Conservation (phyloP, 495 filamentous ascomycete species). For the Penicillium arizonense region DNA sequence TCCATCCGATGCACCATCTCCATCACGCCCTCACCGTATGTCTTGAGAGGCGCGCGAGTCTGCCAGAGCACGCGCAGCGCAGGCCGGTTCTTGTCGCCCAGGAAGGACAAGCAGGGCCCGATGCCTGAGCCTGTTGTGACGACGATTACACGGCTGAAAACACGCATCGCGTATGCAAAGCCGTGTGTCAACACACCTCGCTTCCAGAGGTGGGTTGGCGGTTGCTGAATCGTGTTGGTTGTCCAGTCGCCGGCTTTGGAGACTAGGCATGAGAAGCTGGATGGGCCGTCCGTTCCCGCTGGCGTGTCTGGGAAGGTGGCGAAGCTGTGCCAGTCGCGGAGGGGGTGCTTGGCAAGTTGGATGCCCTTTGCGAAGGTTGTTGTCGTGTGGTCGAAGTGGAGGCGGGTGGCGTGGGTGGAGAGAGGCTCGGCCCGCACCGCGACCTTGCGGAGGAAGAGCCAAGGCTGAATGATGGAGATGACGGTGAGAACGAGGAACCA, state of each 20-base stretch:
- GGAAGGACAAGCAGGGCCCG: slow-evolving; percentile 56
- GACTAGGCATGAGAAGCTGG: slow-evolving; percentile 64
- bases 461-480: slow-evolving; percentile 41
- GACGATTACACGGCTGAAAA: slow-evolving; percentile 68
- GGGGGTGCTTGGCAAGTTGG: slow-evolving; percentile 50
- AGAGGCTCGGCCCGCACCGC: slow-evolving; percentile 60
- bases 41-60: slow-evolving; percentile 50
- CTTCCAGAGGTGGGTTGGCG: slow-evolving; percentile 49
- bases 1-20: slow-evolving; percentile 51
- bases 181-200: slow-evolving; percentile 59
- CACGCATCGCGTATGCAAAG: slow-evolving; percentile 67
- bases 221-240: slow-evolving; percentile 56
- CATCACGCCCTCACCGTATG: slow-evolving; percentile 53
- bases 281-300: slow-evolving; percentile 9
- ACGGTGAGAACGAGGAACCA: slow-evolving; percentile 42
- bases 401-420: slow-evolving; percentile 67
- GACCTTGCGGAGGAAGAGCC: slow-evolving; percentile 46
- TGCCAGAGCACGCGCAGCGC: slow-evolving; percentile 60
- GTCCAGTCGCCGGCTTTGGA: slow-evolving; percentile 90
- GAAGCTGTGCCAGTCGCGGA: slow-evolving; percentile 81
- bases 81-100: slow-evolving; percentile 47
- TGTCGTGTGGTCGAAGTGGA: slow-evolving; percentile 63
- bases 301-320: slow-evolving; percentile 61
- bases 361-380: slow-evolving; percentile 46
- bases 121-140: slow-evolving; percentile 86